Evolutionary conservation across 805 yeast genomes (phyloP).

Genomic region (Sporopachydermia quercuum): DNA sequence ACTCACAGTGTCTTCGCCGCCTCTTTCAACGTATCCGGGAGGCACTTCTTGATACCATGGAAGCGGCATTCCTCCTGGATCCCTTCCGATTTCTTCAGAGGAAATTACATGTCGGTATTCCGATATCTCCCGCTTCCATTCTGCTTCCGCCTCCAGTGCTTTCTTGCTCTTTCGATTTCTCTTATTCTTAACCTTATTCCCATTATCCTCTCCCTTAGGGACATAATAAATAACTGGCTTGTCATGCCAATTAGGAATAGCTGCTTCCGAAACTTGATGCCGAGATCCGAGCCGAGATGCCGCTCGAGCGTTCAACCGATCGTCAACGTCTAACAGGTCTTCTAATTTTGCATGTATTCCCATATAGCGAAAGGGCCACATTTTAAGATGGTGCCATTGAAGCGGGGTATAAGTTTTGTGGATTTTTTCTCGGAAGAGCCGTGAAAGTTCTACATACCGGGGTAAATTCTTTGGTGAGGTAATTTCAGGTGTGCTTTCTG

Average conservation of each 20-base stretch:
- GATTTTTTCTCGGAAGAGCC: not conserved
- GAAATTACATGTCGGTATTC: conserved; percentile 1
- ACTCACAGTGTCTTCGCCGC: conserved; percentile 47
- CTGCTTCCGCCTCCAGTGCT: not conserved
- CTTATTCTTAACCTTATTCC: no score
- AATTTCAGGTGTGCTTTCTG: conserved; percentile 7
- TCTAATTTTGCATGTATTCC: conserved; percentile 64
- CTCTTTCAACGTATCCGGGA: conserved; percentile 71
- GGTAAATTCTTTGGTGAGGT: no score
- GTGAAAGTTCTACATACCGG: not conserved
- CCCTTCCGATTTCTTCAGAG: conserved; percentile 10
- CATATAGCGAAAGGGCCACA: conserved; percentile 67
- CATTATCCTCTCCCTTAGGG: no score
- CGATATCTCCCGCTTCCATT: not conserved
- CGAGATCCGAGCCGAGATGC: conserved; percentile 61
- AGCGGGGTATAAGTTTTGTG: not conserved
- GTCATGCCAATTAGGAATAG: conserved; percentile 47
- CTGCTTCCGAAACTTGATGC: conserved; percentile 44
- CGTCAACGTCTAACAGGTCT: conserved; percentile 65
- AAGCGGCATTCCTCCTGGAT: conserved; percentile 9
- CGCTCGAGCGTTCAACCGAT: conserved; percentile 69
- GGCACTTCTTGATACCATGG: conserved; percentile 73
- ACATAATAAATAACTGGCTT: conserved; percentile 58
- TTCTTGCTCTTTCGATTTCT: conserved; percentile 5
- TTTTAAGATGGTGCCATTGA: conserved; percentile 10